Base-by-base conservation (phyloP, 2,329 filamentous ascomycete genomes). In the Pyrenophora teres region DNA sequence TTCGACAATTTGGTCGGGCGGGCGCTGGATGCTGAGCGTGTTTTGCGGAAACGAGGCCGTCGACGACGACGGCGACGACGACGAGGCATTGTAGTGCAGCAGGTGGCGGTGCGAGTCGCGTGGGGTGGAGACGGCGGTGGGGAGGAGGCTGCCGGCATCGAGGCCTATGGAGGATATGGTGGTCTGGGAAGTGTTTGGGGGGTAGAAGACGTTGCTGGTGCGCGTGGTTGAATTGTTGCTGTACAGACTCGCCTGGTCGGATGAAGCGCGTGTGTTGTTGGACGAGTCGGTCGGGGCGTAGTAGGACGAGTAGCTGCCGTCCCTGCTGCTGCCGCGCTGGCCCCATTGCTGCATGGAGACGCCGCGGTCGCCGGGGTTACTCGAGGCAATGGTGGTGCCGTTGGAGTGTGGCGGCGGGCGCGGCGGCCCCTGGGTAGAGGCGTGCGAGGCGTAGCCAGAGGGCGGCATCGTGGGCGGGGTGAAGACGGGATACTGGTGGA, bases 401-500 rank as follows among this genome's bases (percentile, higher is more conserved):
- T 78, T 78, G 16, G 78, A 73, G 64, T 79, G 80, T 56, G 79
- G 83, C 56, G 82, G 83, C 32, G 83, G 85, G 57, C 87, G 81
- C 50, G 84, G 81, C 9, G 84, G 84, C 7, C 83, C 82, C 37
- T 82, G 33, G 37, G 57, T 60, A n/a, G 82, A 79, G 50, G 78
- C 78, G 42, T 82, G 33, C 39, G 57, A 60, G 15, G 82, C 78
- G 51, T 78, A 78, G 41, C 78, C 70, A 61, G 77, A 80, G 52
- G 78, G 76, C 54, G 77, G 74, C 36, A 78, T 75, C 48, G 78
- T 69, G 33, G 81, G 75, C 25, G 83, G 78, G 60, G 88, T 86
- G 71, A 89, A 85, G 45, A 83, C 83, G 36, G 92, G 91, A 72
- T 97, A 96, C 69, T 96, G 93, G 76, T 96, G 91, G 70, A 87